Evolutionary conservation across 768 basidiomycete species (phyloP).

Genomic region (Candolleomyces aberdarensis): DNA sequence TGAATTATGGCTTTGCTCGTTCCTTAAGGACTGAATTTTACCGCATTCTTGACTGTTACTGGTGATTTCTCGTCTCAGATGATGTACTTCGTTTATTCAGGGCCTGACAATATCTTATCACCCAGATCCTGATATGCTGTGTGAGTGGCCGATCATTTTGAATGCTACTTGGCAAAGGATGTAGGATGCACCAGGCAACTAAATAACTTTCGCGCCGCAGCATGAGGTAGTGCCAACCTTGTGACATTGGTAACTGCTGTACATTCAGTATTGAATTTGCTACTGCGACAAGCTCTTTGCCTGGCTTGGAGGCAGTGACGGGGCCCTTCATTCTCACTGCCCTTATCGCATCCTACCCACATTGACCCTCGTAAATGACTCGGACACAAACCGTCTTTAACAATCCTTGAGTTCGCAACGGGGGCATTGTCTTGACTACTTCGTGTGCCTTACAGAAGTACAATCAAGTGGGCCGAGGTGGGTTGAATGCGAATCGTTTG

Average conservation of each 20-base stretch:
- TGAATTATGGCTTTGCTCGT: not conserved
- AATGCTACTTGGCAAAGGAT: not conserved
- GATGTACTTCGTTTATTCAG: conserved; percentile 1
- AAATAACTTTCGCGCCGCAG: not conserved
- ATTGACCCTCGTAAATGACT: not conserved
- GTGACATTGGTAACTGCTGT: not conserved
- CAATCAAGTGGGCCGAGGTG: too few relatives aligned
- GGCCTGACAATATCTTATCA: conserved; percentile 5
- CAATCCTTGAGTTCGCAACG: not conserved
- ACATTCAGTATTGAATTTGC: not conserved
- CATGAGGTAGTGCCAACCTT: not conserved
- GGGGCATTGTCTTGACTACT: not conserved
- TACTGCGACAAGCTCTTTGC: not conserved
- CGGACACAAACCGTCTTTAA: not conserved
- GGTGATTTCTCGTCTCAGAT: not conserved
- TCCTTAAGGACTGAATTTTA: not conserved
- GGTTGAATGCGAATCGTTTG: conserved; percentile 2
- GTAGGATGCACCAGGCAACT: not conserved
- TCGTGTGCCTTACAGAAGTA: too few relatives aligned
- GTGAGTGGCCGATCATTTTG: not conserved
- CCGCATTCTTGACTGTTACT: too few relatives aligned
- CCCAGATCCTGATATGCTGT: not conserved
- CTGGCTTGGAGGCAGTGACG: not conserved
- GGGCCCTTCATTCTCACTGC: not conserved
- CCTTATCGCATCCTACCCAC: not conserved